Evolutionary conservation across 805 yeast species (phyloP), one percentile per base, ranked within the genome.

Genomic region (Candida coquimbonensis): DNA sequence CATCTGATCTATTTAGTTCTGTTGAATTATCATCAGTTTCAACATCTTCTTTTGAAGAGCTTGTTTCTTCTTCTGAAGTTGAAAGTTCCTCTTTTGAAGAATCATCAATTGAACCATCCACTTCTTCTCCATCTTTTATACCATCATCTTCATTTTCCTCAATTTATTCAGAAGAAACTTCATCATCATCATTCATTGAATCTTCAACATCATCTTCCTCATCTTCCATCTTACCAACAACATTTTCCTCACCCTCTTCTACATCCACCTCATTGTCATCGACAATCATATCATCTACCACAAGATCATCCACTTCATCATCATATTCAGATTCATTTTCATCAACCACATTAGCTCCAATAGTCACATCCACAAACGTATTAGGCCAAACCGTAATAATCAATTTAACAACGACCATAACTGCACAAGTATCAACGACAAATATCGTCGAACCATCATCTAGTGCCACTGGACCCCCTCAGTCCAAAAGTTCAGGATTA

Each of bases 401-500:
- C 39, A 40, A 55, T 40, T 49, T 40, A 36, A 55, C 61, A 5
- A 50, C 53, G 1, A 52, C 56, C 11, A 24, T 53, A 7, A 48
- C 53, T 3, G 38, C 12, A 25, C 40, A 36, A 13, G 24, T 49
- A 7, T 39, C 67, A 1, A 63, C 69, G 0, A 46, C 64, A 4
- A 63, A 72, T 1, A 45, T 8, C 53, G 58, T 9, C 53, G 7
- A 19, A 13, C 41, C 41, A 14, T 13, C 35, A 17, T 9, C 41
- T 12, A 31, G 19, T 8, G 9, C 7, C 14, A 29, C 14, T 27
- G 24, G 27, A 8, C 4, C 41, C 0, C 9, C 12, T 8, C 31
- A 39, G 6, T 39, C 41, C 2, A 13, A 25, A 6, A 29, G 36
- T 39, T 25, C 35, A 2, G 81, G 81, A 0, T 59, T 79, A 5